A percentile compares a stretch with the other conserved stretches of the same genome.
Conservation (phyloP, 73 alveolate species). For the Paramecium pentaurelia region DNA sequence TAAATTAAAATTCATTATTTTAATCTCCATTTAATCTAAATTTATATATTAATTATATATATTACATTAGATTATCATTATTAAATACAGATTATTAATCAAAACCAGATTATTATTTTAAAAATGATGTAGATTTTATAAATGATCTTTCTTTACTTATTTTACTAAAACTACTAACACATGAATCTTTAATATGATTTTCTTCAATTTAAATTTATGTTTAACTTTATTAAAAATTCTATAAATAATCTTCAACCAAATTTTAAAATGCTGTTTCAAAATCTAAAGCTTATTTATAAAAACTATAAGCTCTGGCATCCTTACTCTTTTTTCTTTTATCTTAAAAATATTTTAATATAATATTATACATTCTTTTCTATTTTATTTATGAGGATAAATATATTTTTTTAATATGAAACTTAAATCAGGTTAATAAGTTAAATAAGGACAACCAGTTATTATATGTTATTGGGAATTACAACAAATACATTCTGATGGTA, state of each 20-base stretch:
- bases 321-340: neutral
- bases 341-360: neutral
- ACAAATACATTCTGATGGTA: neutral
- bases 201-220: neutral
- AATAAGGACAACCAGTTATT: neutral
- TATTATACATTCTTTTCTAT: neutral
- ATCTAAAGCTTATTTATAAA: neutral
- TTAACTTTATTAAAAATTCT: neutral
- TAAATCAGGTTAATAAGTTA: neutral
- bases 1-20: neutral
- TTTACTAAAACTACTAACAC: neutral
- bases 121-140: neutral
- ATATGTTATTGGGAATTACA: neutral
- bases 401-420: neutral
- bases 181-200: neutral
- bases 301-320: neutral
- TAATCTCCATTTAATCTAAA: neutral
- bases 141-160: conserved; percentile 1
- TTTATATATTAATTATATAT: neutral
- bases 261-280: neutral
- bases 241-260: neutral
- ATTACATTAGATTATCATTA: neutral
- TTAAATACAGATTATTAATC: neutral
- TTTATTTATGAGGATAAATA: neutral
- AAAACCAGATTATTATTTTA: neutral